Conservation (phyloP, 1,284 basidiomycete genomes). For the Ustilago vetiveriae region DNA sequence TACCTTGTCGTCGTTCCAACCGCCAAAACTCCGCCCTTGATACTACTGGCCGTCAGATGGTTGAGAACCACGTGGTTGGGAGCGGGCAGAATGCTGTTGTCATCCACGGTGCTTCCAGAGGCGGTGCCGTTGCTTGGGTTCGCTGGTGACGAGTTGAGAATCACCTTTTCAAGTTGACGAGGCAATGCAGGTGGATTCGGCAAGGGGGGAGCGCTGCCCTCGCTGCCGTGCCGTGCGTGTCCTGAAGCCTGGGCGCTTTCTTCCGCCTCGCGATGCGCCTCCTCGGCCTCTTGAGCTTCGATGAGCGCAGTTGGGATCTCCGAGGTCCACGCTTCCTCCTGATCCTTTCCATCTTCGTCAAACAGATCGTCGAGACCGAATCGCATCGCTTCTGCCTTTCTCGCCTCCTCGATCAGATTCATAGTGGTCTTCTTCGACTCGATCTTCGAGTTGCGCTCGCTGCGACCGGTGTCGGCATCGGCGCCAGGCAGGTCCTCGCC, state of each 20-base stretch:
- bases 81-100: conserved; percentile 90
- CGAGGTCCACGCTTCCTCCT: conserved; percentile 65
- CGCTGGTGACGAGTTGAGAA: conserved; percentile 75
- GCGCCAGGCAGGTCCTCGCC: conserved; percentile 53
- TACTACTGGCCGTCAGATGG: conserved; percentile 94
- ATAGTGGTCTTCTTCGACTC: conserved; percentile 51
- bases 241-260: conserved; percentile 16
- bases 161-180: conserved; percentile 90
- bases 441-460: conserved; percentile 45
- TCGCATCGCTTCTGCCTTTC: conserved; percentile 45
- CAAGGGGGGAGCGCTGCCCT: conserved; percentile 20
- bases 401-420: conserved; percentile 52
- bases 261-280: conserved; percentile 53
- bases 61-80: conserved; percentile 89
- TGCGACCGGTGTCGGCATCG: conserved; percentile 23
- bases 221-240: conserved; percentile 23
- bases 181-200: conserved; percentile 76
- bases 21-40: conserved; percentile 90
- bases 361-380: conserved; percentile 57
- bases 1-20: conserved; percentile 94
- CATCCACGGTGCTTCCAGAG: conserved; percentile 74
- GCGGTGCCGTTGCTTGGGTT: conserved; percentile 43
- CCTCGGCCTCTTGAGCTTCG: conserved; percentile 63
- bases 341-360: conserved; percentile 50
- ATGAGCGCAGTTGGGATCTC: conserved; percentile 67